Percentiles rank a stretch among this genome's conserved stretches.
Evolutionary conservation across 768 basidiomycete species (phyloP).

Genomic region (Rhizopogon roseolus): DNA sequence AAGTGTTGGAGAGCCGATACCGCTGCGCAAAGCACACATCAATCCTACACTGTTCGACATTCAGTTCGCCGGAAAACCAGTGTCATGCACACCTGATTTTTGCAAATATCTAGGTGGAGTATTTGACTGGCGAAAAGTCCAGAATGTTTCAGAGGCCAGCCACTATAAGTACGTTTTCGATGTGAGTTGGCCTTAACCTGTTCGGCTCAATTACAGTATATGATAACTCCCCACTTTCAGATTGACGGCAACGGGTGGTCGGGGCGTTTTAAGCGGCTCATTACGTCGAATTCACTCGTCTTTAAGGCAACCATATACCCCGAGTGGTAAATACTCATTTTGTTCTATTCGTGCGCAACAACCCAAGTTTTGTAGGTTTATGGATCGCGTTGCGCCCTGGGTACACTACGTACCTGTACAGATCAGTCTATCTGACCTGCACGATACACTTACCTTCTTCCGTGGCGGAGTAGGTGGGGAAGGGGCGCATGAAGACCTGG

Average conservation of each 20-base stretch:
- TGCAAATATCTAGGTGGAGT: constrained; percentile 39
- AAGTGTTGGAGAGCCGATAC: constrained; percentile 30
- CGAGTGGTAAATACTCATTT: constrained; percentile 41
- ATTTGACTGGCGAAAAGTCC: constrained; percentile 11
- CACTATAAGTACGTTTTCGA: constrained; percentile 52
- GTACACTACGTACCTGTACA: constrained; percentile 63
- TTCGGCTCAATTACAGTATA: neutral
- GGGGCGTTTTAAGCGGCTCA: constrained; percentile 55
- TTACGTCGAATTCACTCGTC: constrained; percentile 51
- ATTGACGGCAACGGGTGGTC: constrained; percentile 68
- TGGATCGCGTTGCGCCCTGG: constrained; percentile 52
- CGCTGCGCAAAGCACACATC: constrained; percentile 32
- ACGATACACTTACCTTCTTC: constrained; percentile 73
- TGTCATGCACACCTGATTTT: constrained; percentile 16
- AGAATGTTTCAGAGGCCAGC: constrained; percentile 40
- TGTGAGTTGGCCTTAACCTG: constrained; percentile 27
- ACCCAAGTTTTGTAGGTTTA: constrained; percentile 30
- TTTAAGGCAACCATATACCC: constrained; percentile 59
- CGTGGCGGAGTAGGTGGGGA: constrained; percentile 56
- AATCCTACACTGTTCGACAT: constrained; percentile 59
- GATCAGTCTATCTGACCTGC: constrained; percentile 52
- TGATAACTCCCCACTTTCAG: neutral
- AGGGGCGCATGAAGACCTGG: constrained; percentile 57
- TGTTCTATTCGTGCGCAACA: neutral
- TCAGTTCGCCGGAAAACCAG: constrained; percentile 16